Evolutionary conservation across 345 rosid species (phyloP).

Genomic region (Camelina sativa): DNA sequence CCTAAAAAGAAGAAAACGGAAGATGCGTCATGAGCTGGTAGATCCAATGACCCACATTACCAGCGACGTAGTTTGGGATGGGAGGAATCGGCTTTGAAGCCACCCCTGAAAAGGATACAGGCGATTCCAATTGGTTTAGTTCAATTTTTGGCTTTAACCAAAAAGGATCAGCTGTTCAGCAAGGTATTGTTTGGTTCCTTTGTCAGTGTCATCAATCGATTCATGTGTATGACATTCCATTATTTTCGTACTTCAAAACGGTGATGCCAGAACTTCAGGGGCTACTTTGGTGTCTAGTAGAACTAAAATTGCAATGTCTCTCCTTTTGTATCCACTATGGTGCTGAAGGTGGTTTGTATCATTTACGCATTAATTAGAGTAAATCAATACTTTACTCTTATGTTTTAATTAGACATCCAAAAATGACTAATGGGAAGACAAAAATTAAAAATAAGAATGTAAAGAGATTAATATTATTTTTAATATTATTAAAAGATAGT

Average conservation of each 20-base stretch:
- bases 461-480: too few species aligned
- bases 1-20: conserved; percentile 58
- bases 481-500: too few species aligned
- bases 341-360: too few species aligned
- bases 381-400: too few species aligned
- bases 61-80: too few species aligned
- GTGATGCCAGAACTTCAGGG: neutral
- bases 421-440: too few species aligned
- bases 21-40: conserved; percentile 30
- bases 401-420: too few species aligned
- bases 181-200: conserved; percentile 49
- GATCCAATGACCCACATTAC: too few species aligned
- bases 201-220: too few species aligned
- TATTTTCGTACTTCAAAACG: neutral
- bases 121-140: conserved; percentile 49
- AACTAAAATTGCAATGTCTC: neutral
- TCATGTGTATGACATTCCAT: neutral
- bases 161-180: conserved; percentile 34
- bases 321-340: too few species aligned
- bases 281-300: conserved; percentile 12
- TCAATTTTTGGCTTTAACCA: conserved; percentile 44
- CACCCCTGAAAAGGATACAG: conserved; percentile 29
- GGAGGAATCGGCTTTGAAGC: too few species aligned
- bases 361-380: neutral
- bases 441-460: too few species aligned